Conservation (phyloP, 208 protist species). For the Leishmania martiniquensis region DNA sequence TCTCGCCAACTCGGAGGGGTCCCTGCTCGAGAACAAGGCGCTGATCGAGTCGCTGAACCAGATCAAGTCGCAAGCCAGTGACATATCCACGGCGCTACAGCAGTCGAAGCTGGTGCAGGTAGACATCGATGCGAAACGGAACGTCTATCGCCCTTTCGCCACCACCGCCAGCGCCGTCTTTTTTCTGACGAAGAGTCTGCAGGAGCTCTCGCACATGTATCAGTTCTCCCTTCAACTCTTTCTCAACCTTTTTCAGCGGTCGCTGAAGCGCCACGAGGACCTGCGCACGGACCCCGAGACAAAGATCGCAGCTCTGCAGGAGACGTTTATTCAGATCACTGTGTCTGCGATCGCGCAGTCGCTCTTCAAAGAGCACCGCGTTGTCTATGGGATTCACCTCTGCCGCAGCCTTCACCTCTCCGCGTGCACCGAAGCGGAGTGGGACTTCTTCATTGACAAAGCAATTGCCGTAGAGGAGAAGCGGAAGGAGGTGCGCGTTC, state of each 20-base stretch:
- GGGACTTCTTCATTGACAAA: constrained; percentile 94
- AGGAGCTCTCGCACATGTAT: constrained; percentile 97
- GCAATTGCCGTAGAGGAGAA: constrained; percentile 36
- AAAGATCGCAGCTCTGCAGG: constrained; percentile 81
- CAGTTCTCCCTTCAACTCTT: constrained; percentile 96
- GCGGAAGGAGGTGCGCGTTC: constrained; percentile 72
- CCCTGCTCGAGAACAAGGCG: constrained; percentile 96
- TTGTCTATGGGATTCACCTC: constrained; percentile 96
- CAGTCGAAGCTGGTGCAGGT: constrained; percentile 89
- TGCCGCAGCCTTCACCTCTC: constrained; percentile 77
- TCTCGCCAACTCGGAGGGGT: constrained; percentile 94
- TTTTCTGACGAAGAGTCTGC: constrained; percentile 93
- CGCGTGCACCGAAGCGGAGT: constrained; percentile 78
- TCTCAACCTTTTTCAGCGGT: constrained; percentile 82
- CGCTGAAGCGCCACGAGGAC: constrained; percentile 69
- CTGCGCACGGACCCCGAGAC: constrained; percentile 81
- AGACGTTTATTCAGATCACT: constrained; percentile 84
- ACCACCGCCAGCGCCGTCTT: constrained; percentile 89
- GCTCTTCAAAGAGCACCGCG: constrained; percentile 96
- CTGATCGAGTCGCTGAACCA: constrained; percentile 95
- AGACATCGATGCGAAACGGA: constrained; percentile 93
- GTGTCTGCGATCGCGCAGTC: constrained; percentile 86
- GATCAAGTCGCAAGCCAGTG: constrained; percentile 95
- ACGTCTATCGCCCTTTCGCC: constrained; percentile 96
- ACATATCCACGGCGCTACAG: constrained; percentile 87